Evolutionary conservation across 2,329 filamentous ascomycete species (phyloP).

Genomic region (Beauveria medogensis): DNA sequence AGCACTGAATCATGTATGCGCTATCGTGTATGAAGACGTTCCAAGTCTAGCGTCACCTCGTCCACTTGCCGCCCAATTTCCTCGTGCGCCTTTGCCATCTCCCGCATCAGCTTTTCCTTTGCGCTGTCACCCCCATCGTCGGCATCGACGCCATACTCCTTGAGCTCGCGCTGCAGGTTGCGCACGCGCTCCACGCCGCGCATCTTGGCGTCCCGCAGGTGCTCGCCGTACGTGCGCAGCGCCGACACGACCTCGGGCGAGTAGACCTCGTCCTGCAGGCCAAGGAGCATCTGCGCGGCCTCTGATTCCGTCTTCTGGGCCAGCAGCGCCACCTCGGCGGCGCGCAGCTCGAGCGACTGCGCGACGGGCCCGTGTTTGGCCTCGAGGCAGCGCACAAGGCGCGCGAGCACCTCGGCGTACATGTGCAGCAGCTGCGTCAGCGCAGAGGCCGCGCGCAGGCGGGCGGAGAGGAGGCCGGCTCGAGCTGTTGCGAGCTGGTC

Average conservation of each 20-base stretch:
- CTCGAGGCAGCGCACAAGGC: constrained; percentile 44
- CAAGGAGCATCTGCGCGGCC: constrained; percentile 26
- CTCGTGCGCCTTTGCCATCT: constrained; percentile 43
- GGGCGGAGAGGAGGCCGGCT: constrained; percentile 27
- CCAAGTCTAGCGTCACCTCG: constrained; percentile 41
- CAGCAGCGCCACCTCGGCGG: constrained; percentile 34
- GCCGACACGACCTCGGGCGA: constrained; percentile 34
- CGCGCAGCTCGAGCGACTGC: constrained; percentile 42
- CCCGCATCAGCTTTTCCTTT: constrained; percentile 43
- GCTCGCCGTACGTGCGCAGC: constrained; percentile 38
- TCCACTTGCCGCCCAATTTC: constrained; percentile 43
- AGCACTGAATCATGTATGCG: neutral
- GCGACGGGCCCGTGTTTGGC: constrained; percentile 47
- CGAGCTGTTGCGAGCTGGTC: constrained; percentile 23
- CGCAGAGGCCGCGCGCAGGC: constrained; percentile 30
- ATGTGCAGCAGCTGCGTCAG: constrained; percentile 32
- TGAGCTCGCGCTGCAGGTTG: constrained; percentile 34
- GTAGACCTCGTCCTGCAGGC: constrained; percentile 34
- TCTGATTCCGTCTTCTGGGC: constrained; percentile 35
- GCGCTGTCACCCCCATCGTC: constrained; percentile 22
- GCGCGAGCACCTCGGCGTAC: constrained; percentile 31
- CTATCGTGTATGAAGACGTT: constrained; percentile 21
- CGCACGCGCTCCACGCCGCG: constrained; percentile 37
- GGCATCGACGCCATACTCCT: constrained; percentile 37
- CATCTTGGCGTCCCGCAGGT: constrained; percentile 40